Conservation (phyloP, 139 green algal species). For the Tetraselmis chui region DNA sequence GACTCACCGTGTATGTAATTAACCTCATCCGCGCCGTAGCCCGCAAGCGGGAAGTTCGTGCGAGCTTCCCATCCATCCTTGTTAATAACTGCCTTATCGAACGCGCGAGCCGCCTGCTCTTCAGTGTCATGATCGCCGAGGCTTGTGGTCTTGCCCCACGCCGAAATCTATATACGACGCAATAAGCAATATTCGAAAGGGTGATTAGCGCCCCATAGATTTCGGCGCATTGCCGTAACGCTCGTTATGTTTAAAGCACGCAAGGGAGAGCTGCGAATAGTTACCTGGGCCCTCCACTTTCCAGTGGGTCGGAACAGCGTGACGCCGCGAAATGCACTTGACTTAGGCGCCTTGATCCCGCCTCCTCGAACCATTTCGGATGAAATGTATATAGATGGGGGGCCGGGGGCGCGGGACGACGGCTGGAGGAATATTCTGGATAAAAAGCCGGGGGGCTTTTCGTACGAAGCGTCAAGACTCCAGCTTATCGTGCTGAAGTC, state of each 20-base stretch:
- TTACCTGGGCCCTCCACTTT: slow-evolving; percentile 45
- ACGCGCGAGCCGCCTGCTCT: slow-evolving; percentile 34
- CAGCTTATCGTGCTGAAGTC: too few relatives aligned
- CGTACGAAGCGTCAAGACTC: too few relatives aligned
- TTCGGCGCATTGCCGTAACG: neutral
- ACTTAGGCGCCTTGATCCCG: neutral
- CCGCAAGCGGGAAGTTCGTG: slow-evolving; percentile 30
- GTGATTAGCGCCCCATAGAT: neutral
- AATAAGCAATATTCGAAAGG: neutral
- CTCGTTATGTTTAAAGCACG: neutral
- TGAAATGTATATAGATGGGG: slow-evolving; percentile 7
- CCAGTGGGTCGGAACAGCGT: slow-evolving; percentile 36
- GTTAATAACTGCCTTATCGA: slow-evolving; percentile 42
- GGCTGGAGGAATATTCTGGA: too few relatives aligned
- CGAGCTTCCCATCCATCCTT: slow-evolving; percentile 21
- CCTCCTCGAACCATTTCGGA: neutral
- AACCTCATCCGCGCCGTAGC: slow-evolving; percentile 35
- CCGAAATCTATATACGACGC: slow-evolving; percentile 20
- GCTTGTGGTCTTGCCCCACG: slow-evolving; percentile 27
- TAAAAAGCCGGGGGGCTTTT: too few relatives aligned
- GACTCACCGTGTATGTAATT: slow-evolving; percentile 22
- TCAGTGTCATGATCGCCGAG: slow-evolving; percentile 45
- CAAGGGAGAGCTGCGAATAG: neutral
- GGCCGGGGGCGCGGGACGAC: too few relatives aligned
- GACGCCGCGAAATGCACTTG: slow-evolving; percentile 24